Evolutionary conservation across 176 grass and related monocot genomes (phyloP).

Genomic region (Olyra latifolia): DNA sequence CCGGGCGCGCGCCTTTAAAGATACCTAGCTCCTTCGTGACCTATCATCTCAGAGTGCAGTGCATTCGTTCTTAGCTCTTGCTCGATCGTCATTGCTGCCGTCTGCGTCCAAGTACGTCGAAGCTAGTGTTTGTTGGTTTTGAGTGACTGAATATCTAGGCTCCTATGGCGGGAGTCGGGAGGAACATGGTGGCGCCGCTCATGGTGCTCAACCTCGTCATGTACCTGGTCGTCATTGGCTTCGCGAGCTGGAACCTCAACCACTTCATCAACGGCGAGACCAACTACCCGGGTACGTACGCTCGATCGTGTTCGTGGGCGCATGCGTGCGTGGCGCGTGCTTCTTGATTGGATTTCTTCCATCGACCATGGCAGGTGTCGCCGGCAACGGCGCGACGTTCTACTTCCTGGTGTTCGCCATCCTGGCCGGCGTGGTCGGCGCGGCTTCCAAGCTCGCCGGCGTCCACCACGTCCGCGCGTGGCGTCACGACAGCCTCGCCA

Average conservation of each 20-base stretch:
- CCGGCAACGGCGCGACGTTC: constrained; percentile 76
- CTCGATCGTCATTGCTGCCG: too few species aligned
- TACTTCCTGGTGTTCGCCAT: constrained; percentile 80
- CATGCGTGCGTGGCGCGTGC: neutral
- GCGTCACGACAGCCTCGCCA: constrained; percentile 59
- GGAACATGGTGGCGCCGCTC: constrained; percentile 64
- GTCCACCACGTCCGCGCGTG: constrained; percentile 63
- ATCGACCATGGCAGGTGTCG: constrained; percentile 39
- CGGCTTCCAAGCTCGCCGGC: constrained; percentile 47
- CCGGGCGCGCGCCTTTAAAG: too few species aligned
- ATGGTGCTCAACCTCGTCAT: constrained; percentile 77
- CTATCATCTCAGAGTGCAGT: too few species aligned
- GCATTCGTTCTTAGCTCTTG: too few species aligned
- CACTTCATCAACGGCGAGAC: constrained; percentile 80
- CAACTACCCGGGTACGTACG: constrained; percentile 34
- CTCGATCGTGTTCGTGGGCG: too few species aligned
- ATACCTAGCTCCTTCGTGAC: too few species aligned
- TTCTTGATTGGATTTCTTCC: neutral
- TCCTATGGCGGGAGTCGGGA: constrained; percentile 36
- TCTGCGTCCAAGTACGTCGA: too few species aligned
- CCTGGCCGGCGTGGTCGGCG: constrained; percentile 72
- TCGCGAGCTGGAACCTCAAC: constrained; percentile 84
- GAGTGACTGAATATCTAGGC: too few species aligned
- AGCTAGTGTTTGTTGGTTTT: too few species aligned
- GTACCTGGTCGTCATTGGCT: constrained; percentile 69